Evolutionary conservation across 1,284 basidiomycete genomes (phyloP).

Genomic region (Pulchroboletus neoregius): DNA sequence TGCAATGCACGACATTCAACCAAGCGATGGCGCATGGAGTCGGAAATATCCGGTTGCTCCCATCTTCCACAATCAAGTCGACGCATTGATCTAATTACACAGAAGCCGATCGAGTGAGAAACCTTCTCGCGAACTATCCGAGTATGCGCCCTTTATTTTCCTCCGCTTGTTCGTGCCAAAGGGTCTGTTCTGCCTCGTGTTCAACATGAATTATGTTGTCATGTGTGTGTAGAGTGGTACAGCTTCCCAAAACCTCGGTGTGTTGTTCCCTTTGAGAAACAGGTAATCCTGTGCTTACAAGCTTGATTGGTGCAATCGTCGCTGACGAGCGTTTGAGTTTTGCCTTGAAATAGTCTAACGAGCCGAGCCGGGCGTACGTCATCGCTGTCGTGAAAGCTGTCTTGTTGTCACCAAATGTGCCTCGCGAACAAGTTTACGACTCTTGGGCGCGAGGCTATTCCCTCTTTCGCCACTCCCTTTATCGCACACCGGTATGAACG

Average conservation of each 20-base stretch:
- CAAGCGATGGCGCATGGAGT: neutral
- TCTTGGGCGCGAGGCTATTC: constrained; percentile 15
- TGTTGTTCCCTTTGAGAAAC: constrained; percentile 3
- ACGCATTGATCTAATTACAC: constrained; percentile 13
- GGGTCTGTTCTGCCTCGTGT: constrained; percentile 28
- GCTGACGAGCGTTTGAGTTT: constrained; percentile 21
- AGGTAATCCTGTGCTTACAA: constrained; percentile 16
- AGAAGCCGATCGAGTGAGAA: constrained; percentile 4
- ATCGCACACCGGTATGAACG: constrained; percentile 11
- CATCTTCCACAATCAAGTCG: constrained; percentile 6
- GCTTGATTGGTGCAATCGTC: constrained; percentile 9
- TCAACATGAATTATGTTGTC: constrained; percentile 16
- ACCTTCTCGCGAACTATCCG: constrained; percentile 10
- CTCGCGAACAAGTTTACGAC: constrained; percentile 13
- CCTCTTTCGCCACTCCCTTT: constrained; percentile 21
- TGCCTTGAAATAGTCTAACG: constrained; percentile 20
- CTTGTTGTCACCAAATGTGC: constrained; percentile 8
- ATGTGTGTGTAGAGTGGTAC: constrained; percentile 14
- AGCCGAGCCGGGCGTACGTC: constrained; percentile 27
- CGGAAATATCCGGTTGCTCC: constrained; percentile 2
- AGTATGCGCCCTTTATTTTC: constrained; percentile 6
- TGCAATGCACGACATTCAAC: constrained; percentile 7
- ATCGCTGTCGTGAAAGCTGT: constrained; percentile 18
- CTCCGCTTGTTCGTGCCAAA: constrained; percentile 12
- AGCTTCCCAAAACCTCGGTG: constrained; percentile 10